A percentile compares a stretch with the other conserved stretches of the same genome.
These are phyloP conservation scores for Dothistroma pini DNA, from an alignment of 2,329 filamentous ascomycete genomes.

Conservation along the genomic window DNA sequence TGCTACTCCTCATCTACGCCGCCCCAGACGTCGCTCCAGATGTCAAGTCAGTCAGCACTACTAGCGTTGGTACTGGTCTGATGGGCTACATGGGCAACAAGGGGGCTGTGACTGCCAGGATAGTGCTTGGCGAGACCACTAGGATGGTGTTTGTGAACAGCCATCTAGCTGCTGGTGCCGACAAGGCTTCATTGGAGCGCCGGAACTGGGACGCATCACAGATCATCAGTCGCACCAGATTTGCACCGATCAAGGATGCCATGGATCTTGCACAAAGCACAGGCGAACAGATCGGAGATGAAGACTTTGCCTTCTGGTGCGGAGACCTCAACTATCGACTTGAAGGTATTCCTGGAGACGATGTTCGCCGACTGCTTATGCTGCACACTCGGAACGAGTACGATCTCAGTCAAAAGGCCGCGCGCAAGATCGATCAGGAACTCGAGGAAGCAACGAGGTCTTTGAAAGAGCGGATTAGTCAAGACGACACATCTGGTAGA, in stretches of 20 bases:
- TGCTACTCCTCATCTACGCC: constrained; percentile 81
- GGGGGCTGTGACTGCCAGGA: constrained; percentile 74
- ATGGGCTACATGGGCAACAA: constrained; percentile 97
- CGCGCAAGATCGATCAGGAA: constrained; percentile 37
- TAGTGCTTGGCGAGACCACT: constrained; percentile 87
- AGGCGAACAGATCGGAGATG: constrained; percentile 74
- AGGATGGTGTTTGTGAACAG: constrained; percentile 85
- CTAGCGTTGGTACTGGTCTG: constrained; percentile 80
- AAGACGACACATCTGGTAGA: background rate
- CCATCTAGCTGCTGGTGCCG: constrained; percentile 83
- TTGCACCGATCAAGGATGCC: constrained; percentile 66
- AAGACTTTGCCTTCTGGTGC: constrained; percentile 94
- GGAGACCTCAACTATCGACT: constrained; percentile 94
- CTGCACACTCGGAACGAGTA: constrained; percentile 80
- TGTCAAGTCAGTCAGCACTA: constrained; percentile 77
- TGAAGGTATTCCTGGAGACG: constrained; percentile 81
- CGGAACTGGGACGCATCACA: constrained; percentile 87
- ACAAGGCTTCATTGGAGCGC: constrained; percentile 71
- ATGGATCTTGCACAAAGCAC: constrained; percentile 57
- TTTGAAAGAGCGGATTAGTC: constrained; percentile 18
- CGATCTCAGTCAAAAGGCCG: constrained; percentile 46
- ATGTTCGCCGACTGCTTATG: constrained; percentile 79
- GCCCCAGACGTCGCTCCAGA: constrained; percentile 70
- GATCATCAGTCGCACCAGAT: constrained; percentile 70
- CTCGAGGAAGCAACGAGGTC: constrained; percentile 27